phyloP scores from a whole-genome alignment of 768 basidiomycete genomes.

The Termitomyces sp. region DNA sequence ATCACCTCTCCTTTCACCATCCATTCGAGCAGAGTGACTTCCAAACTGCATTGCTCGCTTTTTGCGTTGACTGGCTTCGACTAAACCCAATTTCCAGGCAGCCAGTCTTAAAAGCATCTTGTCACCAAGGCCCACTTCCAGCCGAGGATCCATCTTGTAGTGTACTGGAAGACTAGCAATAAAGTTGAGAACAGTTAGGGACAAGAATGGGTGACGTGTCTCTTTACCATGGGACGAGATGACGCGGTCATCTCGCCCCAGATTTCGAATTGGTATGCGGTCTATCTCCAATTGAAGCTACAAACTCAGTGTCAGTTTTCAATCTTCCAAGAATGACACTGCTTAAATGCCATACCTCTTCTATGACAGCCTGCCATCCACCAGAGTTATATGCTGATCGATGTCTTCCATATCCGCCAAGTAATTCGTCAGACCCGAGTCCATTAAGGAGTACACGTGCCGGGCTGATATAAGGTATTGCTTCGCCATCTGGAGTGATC shows the following conservation, averaged over 20 bases:
- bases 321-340: neutral
- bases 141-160: conserved; percentile 72
- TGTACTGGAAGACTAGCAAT: conserved; percentile 77
- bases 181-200: conserved; percentile 71
- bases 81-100: conserved; percentile 67
- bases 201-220: conserved; percentile 87
- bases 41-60: conserved; percentile 99
- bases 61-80: conserved; percentile 67
- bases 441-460: conserved; percentile 88
- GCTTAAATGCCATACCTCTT: conserved; percentile 52
- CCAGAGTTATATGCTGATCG: conserved; percentile 61
- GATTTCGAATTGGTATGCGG: conserved; percentile 82
- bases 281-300: conserved; percentile 88
- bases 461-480: conserved; percentile 56
- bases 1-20: conserved; percentile 57
- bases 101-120: conserved; percentile 80
- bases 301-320: neutral
- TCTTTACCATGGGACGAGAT: conserved; percentile 92
- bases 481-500: conserved; percentile 23
- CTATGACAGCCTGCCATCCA: conserved; percentile 73
- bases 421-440: conserved; percentile 90
- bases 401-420: conserved; percentile 93
- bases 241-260: conserved; percentile 93
- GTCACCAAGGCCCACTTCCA: conserved; percentile 78
- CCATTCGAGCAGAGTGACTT: conserved; percentile 81